These are phyloP conservation scores for Hygrocybe punicea DNA, from an alignment of 768 basidiomycete genomes.

Conservation along the genomic window DNA sequence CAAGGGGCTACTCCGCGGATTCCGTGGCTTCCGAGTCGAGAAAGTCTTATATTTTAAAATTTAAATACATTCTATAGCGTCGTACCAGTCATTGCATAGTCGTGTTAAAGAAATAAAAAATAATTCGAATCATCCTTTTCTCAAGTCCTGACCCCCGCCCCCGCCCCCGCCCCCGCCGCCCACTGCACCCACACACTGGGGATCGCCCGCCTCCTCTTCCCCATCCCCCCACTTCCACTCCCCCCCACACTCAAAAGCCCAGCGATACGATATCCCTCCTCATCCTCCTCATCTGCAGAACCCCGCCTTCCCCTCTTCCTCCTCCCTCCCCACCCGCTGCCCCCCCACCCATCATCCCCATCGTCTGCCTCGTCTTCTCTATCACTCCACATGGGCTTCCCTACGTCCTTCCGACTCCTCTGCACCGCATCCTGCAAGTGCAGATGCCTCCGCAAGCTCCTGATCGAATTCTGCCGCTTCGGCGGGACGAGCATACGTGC, in stretches of 20 bases:
- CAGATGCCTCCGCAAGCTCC: slow-evolving; percentile 65
- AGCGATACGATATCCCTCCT: not conserved
- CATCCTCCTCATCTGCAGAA: not conserved
- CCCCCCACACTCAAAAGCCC: not conserved
- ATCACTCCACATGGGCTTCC: not conserved
- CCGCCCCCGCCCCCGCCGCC: too few species aligned
- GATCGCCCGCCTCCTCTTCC: not conserved
- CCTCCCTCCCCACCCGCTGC: not conserved
- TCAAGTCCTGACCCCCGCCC: too few species aligned
- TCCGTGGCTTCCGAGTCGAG: too few species aligned
- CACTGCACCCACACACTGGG: not conserved
- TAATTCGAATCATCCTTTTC: too few species aligned
- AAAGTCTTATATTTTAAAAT: too few species aligned
- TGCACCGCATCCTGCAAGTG: not conserved
- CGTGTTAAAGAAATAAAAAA: too few species aligned
- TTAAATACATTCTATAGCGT: too few species aligned
- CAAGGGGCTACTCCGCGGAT: too few species aligned
- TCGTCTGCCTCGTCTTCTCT: slow-evolving; percentile 1
- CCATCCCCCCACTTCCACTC: not conserved
- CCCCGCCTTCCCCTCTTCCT: not conserved
- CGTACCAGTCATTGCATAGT: too few species aligned
- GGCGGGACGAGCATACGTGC: slow-evolving; percentile 66
- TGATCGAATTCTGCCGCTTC: slow-evolving; percentile 71
- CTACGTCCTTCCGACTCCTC: not conserved
- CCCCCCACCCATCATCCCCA: not conserved